Evolutionary conservation across 1,284 basidiomycete genomes (phyloP), one percentile per base, ranked within the genome.

Genomic region (Ustilago hordei): DNA sequence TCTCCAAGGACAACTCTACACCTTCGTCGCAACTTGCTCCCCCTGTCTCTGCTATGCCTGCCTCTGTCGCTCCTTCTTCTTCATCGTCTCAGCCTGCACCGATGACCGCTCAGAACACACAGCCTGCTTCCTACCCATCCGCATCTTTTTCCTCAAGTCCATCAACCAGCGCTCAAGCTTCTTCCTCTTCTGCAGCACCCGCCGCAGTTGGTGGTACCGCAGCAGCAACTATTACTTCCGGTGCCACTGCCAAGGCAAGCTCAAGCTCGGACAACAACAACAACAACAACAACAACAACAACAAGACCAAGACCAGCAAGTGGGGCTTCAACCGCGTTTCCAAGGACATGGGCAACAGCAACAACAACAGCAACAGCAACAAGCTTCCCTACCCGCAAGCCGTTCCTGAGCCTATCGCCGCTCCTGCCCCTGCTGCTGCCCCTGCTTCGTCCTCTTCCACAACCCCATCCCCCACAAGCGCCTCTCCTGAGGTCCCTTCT

Each of bases 301-400:
- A 62, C 41, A 60, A 38, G 61, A 71, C 34, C 64, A 76, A 73
- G 67, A 43, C 62, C 3, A 64, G 57, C 53, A 77, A 70, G 55
- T 77, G 75, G 75, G 75, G 70, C 38, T 77, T 73, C 64, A 77
- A 73, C 61, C 70, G 75, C 35, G 55, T 60, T 17, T 73, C 75
- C 48, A 69, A 77, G 60, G 69, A 77, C 52, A 36, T 50, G 54
- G 28, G 48, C 32, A 50, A 19, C 56, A 19, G 48, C 32, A 50
- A 19, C 56, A 41, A 12, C 60, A 50, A 57, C 15, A 67, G 5
- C 56, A 41, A 8, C 60, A 45, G 54, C 28, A 67, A 39, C 61
- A 73, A 68, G 65, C 65, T 55, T 17, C 70, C 70, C 8, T 73
- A 73, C 54, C 70, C 70, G n/a, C 65, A 62, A 19, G 67, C 71